Percentiles rank a stretch among this genome's conserved stretches.
Evolutionary conservation across 768 basidiomycete genomes (phyloP).

Genomic region (Pisolithus microcarpus): DNA sequence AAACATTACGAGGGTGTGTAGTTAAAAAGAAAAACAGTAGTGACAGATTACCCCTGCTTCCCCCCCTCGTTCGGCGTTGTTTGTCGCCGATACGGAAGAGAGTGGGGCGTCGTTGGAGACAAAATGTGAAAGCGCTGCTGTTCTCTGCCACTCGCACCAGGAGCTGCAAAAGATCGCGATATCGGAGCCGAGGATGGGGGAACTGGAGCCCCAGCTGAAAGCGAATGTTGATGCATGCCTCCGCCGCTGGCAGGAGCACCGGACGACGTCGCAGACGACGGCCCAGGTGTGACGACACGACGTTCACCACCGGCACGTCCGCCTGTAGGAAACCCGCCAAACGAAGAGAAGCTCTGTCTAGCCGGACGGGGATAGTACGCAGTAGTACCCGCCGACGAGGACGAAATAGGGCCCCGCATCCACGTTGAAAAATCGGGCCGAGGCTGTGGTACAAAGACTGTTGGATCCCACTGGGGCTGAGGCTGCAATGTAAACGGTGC

Average conservation of each 20-base stretch:
- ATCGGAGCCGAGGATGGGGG: not conserved
- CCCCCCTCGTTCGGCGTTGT: not conserved
- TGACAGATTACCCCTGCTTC: not conserved
- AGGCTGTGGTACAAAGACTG: constrained; percentile 32
- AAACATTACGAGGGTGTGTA: no score
- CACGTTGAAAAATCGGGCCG: constrained; percentile 30
- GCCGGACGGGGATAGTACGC: constrained; percentile 13
- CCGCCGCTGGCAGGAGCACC: no score
- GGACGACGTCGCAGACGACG: not conserved
- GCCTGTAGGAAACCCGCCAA: not conserved
- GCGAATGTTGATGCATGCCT: not conserved
- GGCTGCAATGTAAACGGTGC: constrained; percentile 66
- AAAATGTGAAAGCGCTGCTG: not conserved
- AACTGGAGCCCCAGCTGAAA: not conserved
- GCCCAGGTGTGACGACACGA: not conserved
- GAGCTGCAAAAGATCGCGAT: not conserved
- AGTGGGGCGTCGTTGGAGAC: not conserved
- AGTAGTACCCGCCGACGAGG: constrained; percentile 31
- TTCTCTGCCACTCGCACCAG: not conserved
- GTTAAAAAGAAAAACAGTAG: no score
- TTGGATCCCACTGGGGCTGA: constrained; percentile 55
- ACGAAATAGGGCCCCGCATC: constrained; percentile 2
- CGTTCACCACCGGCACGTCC: not conserved
- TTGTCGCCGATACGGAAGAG: not conserved
- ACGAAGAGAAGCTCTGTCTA: constrained; percentile 15